A percentile compares a stretch with the other conserved stretches of the same genome.
These are phyloP conservation scores for Leucaena leucocephala DNA, from an alignment of 306 rosid genomes.

Conservation along the genomic window DNA sequence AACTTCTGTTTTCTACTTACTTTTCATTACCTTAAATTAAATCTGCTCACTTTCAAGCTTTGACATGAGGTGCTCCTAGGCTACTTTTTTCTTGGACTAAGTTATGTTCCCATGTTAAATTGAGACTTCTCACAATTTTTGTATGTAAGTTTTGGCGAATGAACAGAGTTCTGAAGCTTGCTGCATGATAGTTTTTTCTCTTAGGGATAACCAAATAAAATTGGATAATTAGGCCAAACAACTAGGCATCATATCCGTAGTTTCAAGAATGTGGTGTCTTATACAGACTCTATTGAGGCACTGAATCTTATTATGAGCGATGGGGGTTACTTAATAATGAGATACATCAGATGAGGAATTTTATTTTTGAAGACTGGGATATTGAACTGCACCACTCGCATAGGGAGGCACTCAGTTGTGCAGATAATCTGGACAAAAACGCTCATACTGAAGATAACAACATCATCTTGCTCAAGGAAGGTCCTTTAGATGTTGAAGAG, in stretches of 20 bases:
- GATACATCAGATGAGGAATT: not conserved
- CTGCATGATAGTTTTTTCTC: not conserved
- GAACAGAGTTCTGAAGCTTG: not conserved
- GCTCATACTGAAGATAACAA: not conserved
- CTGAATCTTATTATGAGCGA: not conserved
- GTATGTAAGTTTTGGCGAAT: not conserved
- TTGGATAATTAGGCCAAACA: not conserved
- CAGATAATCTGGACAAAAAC: not conserved
- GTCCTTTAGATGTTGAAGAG: not conserved
- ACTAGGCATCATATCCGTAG: not conserved
- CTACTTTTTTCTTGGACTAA: slow-evolving; percentile 13
- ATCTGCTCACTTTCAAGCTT: not conserved
- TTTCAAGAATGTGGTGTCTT: not conserved
- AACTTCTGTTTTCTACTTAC: slow-evolving; percentile 1
- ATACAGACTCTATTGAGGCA: not conserved
- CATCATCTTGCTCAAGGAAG: not conserved
- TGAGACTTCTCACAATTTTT: slow-evolving; percentile 7
- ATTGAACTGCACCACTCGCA: not conserved
- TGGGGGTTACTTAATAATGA: not conserved
- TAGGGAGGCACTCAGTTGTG: not conserved
- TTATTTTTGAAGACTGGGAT: not conserved
- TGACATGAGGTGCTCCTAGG: slow-evolving; percentile 1
- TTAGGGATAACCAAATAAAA: not conserved
- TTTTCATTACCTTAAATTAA: not conserved
- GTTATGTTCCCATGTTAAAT: not conserved